These are phyloP conservation scores for Apiospora pterosperma DNA, from an alignment of 2,329 filamentous ascomycete genomes.

Conservation along the genomic window DNA sequence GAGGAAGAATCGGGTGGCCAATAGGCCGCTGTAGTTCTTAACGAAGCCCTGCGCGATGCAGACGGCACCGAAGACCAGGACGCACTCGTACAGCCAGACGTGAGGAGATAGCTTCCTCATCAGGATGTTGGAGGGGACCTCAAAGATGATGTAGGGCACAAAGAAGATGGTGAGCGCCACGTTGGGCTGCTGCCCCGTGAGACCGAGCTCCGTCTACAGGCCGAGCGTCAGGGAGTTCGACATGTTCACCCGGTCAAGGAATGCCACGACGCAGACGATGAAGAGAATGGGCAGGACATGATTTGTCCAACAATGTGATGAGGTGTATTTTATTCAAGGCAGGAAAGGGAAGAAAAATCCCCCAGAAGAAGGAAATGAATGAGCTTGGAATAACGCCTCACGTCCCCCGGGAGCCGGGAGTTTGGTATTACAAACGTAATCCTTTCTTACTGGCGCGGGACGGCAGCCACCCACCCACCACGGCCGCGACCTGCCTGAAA, in stretches of 20 bases:
- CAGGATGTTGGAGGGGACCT: constrained; percentile 27
- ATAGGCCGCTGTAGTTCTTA: constrained; percentile 20
- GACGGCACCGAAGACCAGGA: constrained; percentile 16
- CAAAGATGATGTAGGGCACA: constrained; percentile 28
- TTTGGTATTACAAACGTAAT: no score
- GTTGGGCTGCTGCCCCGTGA: constrained; percentile 26
- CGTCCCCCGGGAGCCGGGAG: no score
- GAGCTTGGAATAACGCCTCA: no score
- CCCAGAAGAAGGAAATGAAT: no score
- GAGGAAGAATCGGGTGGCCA: constrained; percentile 26
- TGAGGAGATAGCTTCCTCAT: constrained; percentile 15
- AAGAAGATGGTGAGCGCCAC: constrained; percentile 21
- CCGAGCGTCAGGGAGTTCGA: constrained; percentile 28
- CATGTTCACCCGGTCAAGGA: constrained; percentile 25
- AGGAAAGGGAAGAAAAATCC: no score
- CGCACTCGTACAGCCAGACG: neutral
- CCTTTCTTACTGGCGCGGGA: no score
- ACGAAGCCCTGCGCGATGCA: constrained; percentile 26
- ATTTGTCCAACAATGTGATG: no score
- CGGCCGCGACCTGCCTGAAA: no score
- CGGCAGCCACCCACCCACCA: no score
- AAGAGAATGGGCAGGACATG: constrained; percentile 18
- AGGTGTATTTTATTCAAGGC: no score
- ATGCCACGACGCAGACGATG: constrained; percentile 23
- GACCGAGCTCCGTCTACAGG: constrained; percentile 26